Base-by-base conservation (phyloP, 371 early-diverging fungal species). In the Chytridium lagenaria region DNA sequence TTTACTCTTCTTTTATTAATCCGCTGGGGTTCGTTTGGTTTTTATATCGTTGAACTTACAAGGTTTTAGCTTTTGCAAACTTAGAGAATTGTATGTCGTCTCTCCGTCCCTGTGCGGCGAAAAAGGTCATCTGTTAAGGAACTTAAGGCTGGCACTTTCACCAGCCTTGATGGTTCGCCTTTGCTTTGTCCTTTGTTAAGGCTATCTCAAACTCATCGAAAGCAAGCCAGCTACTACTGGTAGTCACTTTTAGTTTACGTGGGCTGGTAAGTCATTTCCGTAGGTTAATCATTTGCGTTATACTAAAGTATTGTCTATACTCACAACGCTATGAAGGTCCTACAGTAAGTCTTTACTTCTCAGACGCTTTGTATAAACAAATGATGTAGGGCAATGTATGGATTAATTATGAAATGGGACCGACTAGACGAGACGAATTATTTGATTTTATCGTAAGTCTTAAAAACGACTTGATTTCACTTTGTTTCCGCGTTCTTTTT, bases 371-470 rank as follows among this genome's bases (percentile, higher is more conserved):
- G 19, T 44, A 44, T 52, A 52, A 26, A 15, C 12, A 52, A 15
- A 7, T 23, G 5, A 22, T 52, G 5, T 36, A 61, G 61, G 36
- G 61, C 61, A 37, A 61, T 61, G 34, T 61, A 61, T 26, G 61
- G 34, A 3, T 34, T 61, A 3, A 36, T 61, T 34, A 61, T 61
- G 23, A 61, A 61, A 36, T 61, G 61, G 61, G 34, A 61, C 36
- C 55, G n/a, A 23, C 3, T 34, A 36, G 26, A 61, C 36, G 61
- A 61, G 36, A 61, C 34, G 3, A 7, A 30, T 61, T 61, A 33
- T 37, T 34, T 61, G 36, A 61, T 61, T 7, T 34, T 61, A 5
- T 31, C 61, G 61, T 61, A 61, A 61, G 61, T 23, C 44, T n/a
- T n/a, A n/a, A n/a, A n/a, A n/a, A n/a, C n/a, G n/a, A n/a, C n/a